Evolutionary conservation across 2,329 filamentous ascomycete genomes (phyloP).

Genomic region (Aspergillus tubingensis): DNA sequence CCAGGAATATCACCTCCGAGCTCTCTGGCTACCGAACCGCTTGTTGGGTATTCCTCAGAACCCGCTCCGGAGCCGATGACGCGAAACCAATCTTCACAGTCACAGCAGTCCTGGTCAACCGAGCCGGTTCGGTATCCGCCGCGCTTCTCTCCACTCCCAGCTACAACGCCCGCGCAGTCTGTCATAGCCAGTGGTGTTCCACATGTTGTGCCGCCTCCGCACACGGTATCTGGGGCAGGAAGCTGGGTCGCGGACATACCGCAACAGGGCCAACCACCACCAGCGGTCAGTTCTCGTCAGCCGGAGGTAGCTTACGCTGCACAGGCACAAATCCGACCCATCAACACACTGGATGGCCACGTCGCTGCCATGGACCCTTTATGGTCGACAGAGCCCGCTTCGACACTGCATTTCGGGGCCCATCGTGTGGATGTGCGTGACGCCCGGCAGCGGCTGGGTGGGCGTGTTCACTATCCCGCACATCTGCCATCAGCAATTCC

Average conservation of each 20-base stretch:
- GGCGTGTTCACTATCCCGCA: constrained; percentile 16
- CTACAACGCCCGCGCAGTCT: constrained; percentile 16
- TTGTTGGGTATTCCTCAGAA: constrained; percentile 31
- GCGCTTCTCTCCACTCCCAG: constrained; percentile 27
- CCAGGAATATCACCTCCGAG: constrained; percentile 33
- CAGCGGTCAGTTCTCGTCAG: constrained; percentile 18
- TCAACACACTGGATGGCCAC: constrained; percentile 26
- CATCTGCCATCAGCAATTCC: constrained; percentile 14
- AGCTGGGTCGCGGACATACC: constrained; percentile 25
- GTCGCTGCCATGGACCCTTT: constrained; percentile 14
- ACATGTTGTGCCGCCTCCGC: constrained; percentile 22
- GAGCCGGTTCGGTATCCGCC: constrained; percentile 36
- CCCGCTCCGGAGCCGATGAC: constrained; percentile 35
- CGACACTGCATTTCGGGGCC: constrained; percentile 27
- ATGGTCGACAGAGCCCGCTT: constrained; percentile 21
- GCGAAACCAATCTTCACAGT: constrained; percentile 36
- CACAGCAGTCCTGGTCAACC: constrained; percentile 40
- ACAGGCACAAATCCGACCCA: constrained; percentile 12
- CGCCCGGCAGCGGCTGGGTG: constrained; percentile 29
- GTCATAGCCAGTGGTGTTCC: constrained; percentile 10
- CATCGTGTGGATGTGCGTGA: constrained; percentile 36
- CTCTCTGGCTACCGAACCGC: constrained; percentile 16
- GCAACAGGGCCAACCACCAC: neutral
- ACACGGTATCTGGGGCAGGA: constrained; percentile 20
- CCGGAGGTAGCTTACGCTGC: constrained; percentile 23